Percentiles rank a stretch among this genome's conserved stretches.
phyloP scores from a whole-genome alignment of 441 rosid genomes.

The Biscutella laevigata region DNA sequence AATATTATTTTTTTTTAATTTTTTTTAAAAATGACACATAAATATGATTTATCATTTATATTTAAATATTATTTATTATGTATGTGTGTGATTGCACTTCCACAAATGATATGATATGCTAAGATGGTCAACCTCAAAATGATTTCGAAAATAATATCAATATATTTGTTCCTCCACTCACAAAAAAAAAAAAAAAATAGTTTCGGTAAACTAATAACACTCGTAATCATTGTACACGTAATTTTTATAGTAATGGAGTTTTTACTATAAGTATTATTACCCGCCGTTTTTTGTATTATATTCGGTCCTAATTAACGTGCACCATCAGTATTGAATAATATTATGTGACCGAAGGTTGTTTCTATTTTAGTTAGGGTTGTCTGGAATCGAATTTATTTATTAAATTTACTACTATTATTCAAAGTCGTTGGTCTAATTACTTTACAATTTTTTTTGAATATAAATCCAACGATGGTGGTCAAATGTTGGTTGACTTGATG shows the following conservation, averaged over 20 bases:
- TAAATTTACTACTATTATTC: too few relatives aligned
- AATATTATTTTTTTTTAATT: too few relatives aligned
- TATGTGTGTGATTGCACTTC: constrained; percentile 21
- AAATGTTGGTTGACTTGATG: too few relatives aligned
- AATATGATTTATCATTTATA: too few relatives aligned
- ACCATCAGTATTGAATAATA: constrained; percentile 10
- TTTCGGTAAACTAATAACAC: constrained; percentile 11
- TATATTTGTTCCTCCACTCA: constrained; percentile 27
- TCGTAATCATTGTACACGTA: constrained; percentile 23
- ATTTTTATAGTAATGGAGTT: constrained; percentile 3
- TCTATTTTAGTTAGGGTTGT: background rate
- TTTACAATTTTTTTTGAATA: too few relatives aligned
- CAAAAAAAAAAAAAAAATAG: constrained; percentile 8
- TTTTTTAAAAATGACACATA: too few relatives aligned
- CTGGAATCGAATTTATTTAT: background rate
- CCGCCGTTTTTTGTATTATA: constrained; percentile 10
- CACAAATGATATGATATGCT: constrained; percentile 20
- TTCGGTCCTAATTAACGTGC: constrained; percentile 1
- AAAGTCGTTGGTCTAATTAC: too few relatives aligned
- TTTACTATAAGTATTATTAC: constrained; percentile 9
- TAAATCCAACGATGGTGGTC: too few relatives aligned
- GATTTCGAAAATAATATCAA: constrained; percentile 13
- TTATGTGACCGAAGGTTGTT: constrained; percentile 15
- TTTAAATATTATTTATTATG: too few relatives aligned
- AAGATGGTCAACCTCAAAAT: constrained; percentile 28